Conservation (phyloP, 1,284 basidiomycete genomes). For the Inonotus hispidus region DNA sequence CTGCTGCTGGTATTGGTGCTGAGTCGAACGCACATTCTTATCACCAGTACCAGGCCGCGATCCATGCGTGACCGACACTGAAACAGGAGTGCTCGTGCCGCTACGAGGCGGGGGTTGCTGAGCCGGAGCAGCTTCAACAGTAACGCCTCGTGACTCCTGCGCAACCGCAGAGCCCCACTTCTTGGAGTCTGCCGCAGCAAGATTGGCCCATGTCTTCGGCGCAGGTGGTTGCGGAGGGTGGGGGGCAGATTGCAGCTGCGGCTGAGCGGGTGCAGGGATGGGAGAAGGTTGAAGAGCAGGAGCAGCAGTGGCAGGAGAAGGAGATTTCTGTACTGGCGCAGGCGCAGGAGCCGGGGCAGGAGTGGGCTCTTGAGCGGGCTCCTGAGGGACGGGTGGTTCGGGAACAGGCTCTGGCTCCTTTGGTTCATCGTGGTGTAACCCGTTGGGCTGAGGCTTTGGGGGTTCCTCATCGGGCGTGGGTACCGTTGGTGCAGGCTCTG, state of each 20-base stretch:
- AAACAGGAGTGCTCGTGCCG: slow-evolving; percentile 46
- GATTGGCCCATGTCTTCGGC: slow-evolving; percentile 86
- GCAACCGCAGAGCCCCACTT: slow-evolving; percentile 79
- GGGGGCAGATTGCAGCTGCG: slow-evolving; percentile 27
- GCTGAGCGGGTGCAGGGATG: slow-evolving; percentile 20
- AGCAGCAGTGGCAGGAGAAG: slow-evolving; percentile 34
- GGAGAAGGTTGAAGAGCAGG: slow-evolving; percentile 27
- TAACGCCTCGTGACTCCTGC: slow-evolving; percentile 64
- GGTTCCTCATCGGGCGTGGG: slow-evolving; percentile 32
- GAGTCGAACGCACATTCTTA: neutral
- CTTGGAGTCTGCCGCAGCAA: slow-evolving; percentile 75
- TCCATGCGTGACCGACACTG: slow-evolving; percentile 25
- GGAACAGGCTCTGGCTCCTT: slow-evolving; percentile 21
- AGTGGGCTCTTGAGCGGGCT: slow-evolving; percentile 24
- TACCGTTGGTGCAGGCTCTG: slow-evolving; percentile 33
- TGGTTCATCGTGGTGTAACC: slow-evolving; percentile 30
- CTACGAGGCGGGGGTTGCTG: slow-evolving; percentile 38
- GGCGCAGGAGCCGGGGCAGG: slow-evolving; percentile 25
- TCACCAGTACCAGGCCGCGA: slow-evolving; percentile 23
- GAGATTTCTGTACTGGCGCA: slow-evolving; percentile 27
- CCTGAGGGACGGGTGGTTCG: slow-evolving; percentile 11
- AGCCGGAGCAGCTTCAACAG: slow-evolving; percentile 50
- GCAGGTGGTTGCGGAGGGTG: slow-evolving; percentile 46
- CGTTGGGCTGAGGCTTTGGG: slow-evolving; percentile 35
- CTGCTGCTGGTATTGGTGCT: slow-evolving; percentile 40